Conservation (phyloP, 2,329 filamentous ascomycete species). For the Dothistroma septosporum region DNA sequence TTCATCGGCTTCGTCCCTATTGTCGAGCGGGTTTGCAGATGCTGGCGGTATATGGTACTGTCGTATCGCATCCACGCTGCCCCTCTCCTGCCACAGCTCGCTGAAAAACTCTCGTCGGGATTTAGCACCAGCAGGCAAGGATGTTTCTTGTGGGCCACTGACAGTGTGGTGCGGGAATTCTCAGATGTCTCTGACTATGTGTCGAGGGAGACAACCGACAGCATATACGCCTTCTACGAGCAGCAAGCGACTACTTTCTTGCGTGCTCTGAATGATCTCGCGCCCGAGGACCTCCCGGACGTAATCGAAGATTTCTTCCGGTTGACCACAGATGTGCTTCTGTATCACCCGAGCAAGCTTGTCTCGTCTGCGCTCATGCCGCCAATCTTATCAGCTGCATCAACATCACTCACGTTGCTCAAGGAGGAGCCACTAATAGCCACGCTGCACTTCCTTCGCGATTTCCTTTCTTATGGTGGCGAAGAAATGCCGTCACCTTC, state of each 20-base stretch:
- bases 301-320: slow-evolving; percentile 98
- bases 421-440: slow-evolving; percentile 89
- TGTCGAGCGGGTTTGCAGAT: slow-evolving; percentile 87
- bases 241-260: slow-evolving; percentile 87
- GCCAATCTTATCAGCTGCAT: slow-evolving; percentile 80
- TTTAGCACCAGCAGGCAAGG: slow-evolving; percentile 85
- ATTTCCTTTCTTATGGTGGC: slow-evolving; percentile 83
- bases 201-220: slow-evolving; percentile 72
- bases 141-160: slow-evolving; percentile 98
- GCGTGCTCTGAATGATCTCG: slow-evolving; percentile 79
- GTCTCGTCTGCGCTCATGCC: slow-evolving; percentile 74
- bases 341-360: slow-evolving; percentile 85
- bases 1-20: slow-evolving; percentile 85
- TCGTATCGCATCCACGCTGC: slow-evolving; percentile 88
- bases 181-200: slow-evolving; percentile 85
- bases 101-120: slow-evolving; percentile 79
- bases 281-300: slow-evolving; percentile 71
- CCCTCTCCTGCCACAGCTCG: slow-evolving; percentile 77
- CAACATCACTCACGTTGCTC: slow-evolving; percentile 80
- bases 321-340: slow-evolving; percentile 80
- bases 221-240: slow-evolving; percentile 93
- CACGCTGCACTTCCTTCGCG: slow-evolving; percentile 86
- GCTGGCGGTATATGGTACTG: slow-evolving; percentile 95
- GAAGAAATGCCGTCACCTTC: slow-evolving; percentile 61
- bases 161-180: slow-evolving; percentile 91